Base-by-base conservation (phyloP, 371 early-diverging fungal species). In the Rhizopus delemar region DNA sequence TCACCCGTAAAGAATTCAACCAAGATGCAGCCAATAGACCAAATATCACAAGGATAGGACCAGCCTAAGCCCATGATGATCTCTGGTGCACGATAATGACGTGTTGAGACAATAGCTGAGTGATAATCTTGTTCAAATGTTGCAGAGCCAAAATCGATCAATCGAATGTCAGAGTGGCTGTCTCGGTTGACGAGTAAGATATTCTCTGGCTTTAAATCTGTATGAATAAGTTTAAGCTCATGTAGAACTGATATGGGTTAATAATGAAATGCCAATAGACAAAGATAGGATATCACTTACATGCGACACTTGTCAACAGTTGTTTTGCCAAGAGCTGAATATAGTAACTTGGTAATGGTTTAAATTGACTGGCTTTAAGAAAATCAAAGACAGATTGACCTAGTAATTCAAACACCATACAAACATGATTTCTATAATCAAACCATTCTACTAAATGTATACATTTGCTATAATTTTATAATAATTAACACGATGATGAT, bases 41-140 rank as follows among this genome's bases (percentile, higher is more conserved):
- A 98, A 65, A 97, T 89, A 73, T 97, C 98, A 75, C 96, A 96
- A 35, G 95, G 93, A 74, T 86, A 97, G 43, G 94, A 93, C 96
- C 96, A 98, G 46, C 95, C 94, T 39, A 90, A 69, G 36, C 81
- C 82, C 54, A 98, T 71, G 50, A 98, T 94, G 68, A 98, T 94
- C 72, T 98, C 98, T 4, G 98, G 98, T 31, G 97, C 97, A 16
- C 98, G 83, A 71, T 98, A 98, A 71, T 98, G 98, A 49, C 98
- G 71, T 16, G 98, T 98, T 22, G 91, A 78, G 15, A 94, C 93
- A 0, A 96, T 90, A 4, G 88, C 81, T 43, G 91, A 87, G 75
- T 98, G 97, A 69, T 92, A 93, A 56, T 96, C 96, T 53, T 88
- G 77, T 65, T 96, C 90, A 73, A 94, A 95, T n/a, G 94, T 94